phyloP scores from a whole-genome alignment of 352 stramenopile genomes.

The Phytophthora nicotianae region DNA sequence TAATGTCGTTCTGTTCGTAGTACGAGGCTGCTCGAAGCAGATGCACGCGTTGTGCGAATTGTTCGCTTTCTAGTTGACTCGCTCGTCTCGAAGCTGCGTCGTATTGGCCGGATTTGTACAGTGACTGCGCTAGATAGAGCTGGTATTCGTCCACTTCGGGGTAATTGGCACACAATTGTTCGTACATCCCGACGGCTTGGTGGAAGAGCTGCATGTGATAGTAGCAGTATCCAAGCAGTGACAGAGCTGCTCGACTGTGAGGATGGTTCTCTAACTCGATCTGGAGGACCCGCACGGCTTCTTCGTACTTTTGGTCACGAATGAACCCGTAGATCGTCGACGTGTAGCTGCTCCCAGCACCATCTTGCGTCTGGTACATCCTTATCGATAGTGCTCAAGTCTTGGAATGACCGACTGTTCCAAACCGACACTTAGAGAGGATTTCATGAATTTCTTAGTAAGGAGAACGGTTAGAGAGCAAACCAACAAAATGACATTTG shows the following conservation, averaged over 20 bases:
- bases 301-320: slow-evolving; percentile 93
- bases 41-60: slow-evolving; percentile 86
- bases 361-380: slow-evolving; percentile 76
- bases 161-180: slow-evolving; percentile 93
- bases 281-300: slow-evolving; percentile 93
- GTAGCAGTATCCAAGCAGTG: slow-evolving; percentile 97
- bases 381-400: neutral
- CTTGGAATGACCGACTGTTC: slow-evolving; percentile 30
- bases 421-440: slow-evolving; percentile 33
- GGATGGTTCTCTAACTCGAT: slow-evolving; percentile 94
- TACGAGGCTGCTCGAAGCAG: slow-evolving; percentile 92
- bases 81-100: slow-evolving; percentile 79
- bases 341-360: slow-evolving; percentile 87
- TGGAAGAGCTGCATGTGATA: slow-evolving; percentile 96
- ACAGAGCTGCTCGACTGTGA: slow-evolving; percentile 91
- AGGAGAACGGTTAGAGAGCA: too few species aligned
- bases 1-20: slow-evolving; percentile 96
- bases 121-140: slow-evolving; percentile 94
- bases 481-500: too few species aligned
- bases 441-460: slow-evolving; percentile 12
- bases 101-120: slow-evolving; percentile 93
- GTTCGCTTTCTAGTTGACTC: slow-evolving; percentile 84
- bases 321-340: slow-evolving; percentile 95
- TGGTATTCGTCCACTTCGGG: slow-evolving; percentile 96
- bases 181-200: slow-evolving; percentile 93